These are phyloP conservation scores for Aspergillus bombycis DNA, from an alignment of 2,329 filamentous ascomycete genomes.

Conservation along the genomic window DNA sequence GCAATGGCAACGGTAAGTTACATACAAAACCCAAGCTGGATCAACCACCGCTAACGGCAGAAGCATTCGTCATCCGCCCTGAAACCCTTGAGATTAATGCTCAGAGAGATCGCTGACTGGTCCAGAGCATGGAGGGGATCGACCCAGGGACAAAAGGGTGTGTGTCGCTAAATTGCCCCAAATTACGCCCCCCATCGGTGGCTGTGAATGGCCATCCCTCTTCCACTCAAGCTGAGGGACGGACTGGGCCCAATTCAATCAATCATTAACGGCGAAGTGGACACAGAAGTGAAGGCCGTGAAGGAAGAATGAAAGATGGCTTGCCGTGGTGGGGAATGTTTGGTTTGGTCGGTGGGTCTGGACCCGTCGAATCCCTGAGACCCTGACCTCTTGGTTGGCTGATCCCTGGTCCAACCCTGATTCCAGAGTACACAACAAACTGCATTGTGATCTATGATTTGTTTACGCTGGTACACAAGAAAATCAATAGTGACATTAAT, in stretches of 20 bases:
- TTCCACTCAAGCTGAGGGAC: background rate
- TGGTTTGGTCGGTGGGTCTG: conserved; percentile 9
- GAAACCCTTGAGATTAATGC: conserved; percentile 17
- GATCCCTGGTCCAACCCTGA: background rate
- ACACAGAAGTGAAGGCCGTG: background rate
- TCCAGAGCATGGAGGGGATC: conserved; percentile 12
- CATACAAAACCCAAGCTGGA: background rate
- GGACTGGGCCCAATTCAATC: background rate
- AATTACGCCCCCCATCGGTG: background rate
- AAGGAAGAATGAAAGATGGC: conserved; percentile 18
- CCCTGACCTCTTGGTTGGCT: conserved; percentile 10
- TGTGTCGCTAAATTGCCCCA: background rate
- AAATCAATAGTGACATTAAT: background rate
- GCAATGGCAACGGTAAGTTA: background rate
- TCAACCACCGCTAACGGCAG: background rate
- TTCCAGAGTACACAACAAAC: background rate
- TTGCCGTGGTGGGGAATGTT: conserved; percentile 13
- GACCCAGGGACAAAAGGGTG: conserved; percentile 12
- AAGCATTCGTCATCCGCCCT: conserved; percentile 15
- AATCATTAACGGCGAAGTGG: conserved; percentile 8
- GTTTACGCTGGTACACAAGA: background rate
- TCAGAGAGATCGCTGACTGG: conserved; percentile 9
- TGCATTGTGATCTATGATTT: background rate
- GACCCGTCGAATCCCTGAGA: conserved; percentile 3
- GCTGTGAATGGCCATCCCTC: background rate